Base-by-base conservation (phyloP, 495 filamentous ascomycete genomes). In the Penicillium angulare region DNA sequence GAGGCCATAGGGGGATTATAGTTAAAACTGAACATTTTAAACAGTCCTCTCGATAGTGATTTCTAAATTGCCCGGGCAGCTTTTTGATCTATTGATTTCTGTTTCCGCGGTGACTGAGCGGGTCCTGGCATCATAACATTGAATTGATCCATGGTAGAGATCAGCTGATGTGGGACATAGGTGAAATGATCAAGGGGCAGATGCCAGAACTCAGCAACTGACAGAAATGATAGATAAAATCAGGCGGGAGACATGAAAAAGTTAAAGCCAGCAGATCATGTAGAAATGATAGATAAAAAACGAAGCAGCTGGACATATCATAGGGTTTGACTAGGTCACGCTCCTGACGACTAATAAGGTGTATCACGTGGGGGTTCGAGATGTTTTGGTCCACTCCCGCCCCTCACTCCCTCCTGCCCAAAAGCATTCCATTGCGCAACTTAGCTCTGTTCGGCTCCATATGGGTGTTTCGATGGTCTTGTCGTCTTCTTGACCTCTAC, bases 361-460 rank as follows among this genome's bases (percentile, higher is more conserved):
- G 47, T 43, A 62, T 65, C 61, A 65, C 61, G 61, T 65, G 61
- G 59, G 51, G 31, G 47, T 55, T 56, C 47, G 52, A 18, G 16
- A 52, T 61, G 60, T 63, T 63, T 63, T 63, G 60, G 48, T 58
- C 57, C 60, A 60, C 60, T 46, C 44, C 56, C 60, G 60, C 60
- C 57, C 60, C 60, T 60, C 43, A 41, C 20, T 29, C 33, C 20
- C 57, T 45, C 51, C 57, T 50, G 43, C 54, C 40, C 49, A 47
- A 56, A 43, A 43, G 43, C 43, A 47, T 45, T 39, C 42, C 43
- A 20, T 35, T 45, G 12, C 54, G 22, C 27, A 47, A 33, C 49
- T 48, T 39, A 32, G 16, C 34, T 40, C 21, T 27, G 17, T 34
- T 15, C 33, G 23, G 31, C n/a, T 38, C 21, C 18, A 13, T 16